Conservation (phyloP, 768 basidiomycete species). For the Tulasnella sp. region DNA sequence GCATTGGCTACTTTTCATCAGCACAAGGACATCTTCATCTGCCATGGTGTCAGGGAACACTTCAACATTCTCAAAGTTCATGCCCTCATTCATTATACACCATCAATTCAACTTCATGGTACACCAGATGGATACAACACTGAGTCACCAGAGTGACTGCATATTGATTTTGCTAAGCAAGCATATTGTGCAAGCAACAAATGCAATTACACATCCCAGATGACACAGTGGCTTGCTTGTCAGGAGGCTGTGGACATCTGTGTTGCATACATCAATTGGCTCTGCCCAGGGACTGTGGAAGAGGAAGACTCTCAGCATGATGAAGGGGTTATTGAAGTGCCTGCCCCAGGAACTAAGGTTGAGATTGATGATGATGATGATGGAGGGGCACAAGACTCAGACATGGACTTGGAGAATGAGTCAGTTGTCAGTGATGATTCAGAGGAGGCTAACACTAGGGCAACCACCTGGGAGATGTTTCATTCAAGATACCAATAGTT, state of each 20-base stretch:
- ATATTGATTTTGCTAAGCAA: slow-evolving; percentile 33
- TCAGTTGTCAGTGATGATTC: not conserved
- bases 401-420: not conserved
- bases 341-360: not conserved
- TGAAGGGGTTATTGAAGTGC: not conserved
- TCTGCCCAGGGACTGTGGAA: not conserved
- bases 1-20: slow-evolving; percentile 26
- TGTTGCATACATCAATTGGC: not conserved
- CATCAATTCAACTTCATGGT: slow-evolving; percentile 25
- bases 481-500: not conserved
- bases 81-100: slow-evolving; percentile 25
- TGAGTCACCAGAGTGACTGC: slow-evolving; percentile 32
- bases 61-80: slow-evolving; percentile 35
- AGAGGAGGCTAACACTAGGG: too few species aligned
- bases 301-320: not conserved
- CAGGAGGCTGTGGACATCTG: not conserved
- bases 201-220: slow-evolving; percentile 22
- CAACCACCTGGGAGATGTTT: not conserved
- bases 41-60: slow-evolving; percentile 10
- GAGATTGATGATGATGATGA: not conserved
- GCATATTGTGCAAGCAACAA: slow-evolving; percentile 26
- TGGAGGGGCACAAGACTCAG: not conserved
- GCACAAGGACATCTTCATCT: slow-evolving; percentile 26
- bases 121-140: slow-evolving; percentile 30
- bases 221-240: not conserved